Percentiles rank a stretch among this genome's conserved stretches.
Conservation (phyloP, 1,284 basidiomycete genomes). For the Sporisorium reilianum region DNA sequence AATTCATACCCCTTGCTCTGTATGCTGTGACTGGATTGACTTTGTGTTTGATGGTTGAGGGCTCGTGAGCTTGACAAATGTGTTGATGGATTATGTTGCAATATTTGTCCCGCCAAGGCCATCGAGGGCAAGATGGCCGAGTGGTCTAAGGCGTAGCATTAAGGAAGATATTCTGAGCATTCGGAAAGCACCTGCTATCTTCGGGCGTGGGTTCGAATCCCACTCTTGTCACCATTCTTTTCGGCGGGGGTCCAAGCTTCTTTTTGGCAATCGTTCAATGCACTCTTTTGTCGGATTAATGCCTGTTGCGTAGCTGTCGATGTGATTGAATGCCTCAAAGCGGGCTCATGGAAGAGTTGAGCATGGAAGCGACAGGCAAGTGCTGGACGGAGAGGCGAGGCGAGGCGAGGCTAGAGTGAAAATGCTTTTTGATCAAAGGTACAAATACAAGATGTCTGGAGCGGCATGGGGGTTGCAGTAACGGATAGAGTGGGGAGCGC, state of each 20-base stretch:
- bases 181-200: conserved; percentile 54
- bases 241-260: neutral
- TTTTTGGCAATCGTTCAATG: neutral
- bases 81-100: neutral
- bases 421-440: conserved; percentile 20
- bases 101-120: too few relatives aligned
- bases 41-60: neutral
- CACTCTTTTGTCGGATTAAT: neutral
- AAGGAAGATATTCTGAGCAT: conserved; percentile 46
- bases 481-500: neutral
- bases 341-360: too few relatives aligned
- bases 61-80: neutral
- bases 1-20: conserved; percentile 7
- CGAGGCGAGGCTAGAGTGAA: neutral
- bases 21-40: neutral
- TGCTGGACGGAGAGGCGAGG: neutral
- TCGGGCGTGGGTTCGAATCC: conserved; percentile 69
- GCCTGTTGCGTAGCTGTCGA: neutral
- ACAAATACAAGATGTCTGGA: conserved; percentile 29
- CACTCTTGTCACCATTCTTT: conserved; percentile 62
- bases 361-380: neutral
- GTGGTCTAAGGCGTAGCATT: conserved; percentile 61
- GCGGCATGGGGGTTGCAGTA: neutral
- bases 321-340: neutral
- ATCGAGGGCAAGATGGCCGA: conserved; percentile 54